Evolutionary conservation across 208 protist species (phyloP).

Genomic region (Leishmania amazonensis): DNA sequence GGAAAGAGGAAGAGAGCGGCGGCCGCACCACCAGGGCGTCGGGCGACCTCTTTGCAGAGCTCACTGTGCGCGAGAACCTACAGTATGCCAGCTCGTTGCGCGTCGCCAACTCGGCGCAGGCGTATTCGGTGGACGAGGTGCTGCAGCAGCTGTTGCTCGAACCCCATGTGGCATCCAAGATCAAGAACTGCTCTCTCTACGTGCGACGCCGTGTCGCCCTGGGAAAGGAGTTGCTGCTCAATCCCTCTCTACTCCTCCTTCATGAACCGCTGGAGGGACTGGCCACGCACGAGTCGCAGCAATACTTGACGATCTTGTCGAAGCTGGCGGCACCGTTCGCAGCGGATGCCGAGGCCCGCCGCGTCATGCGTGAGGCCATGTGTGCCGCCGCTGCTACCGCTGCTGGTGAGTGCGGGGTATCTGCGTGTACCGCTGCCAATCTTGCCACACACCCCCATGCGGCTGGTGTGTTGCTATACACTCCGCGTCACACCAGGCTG

Average conservation of each 20-base stretch:
- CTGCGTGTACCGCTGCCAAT: background rate
- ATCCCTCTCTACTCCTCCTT: conserved; percentile 54
- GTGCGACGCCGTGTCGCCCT: conserved; percentile 54
- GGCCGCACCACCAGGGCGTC: background rate
- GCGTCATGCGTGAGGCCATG: conserved; percentile 26
- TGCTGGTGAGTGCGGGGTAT: background rate
- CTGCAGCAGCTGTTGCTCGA: conserved; percentile 46
- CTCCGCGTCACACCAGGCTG: conserved; percentile 25
- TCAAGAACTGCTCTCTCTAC: conserved; percentile 53
- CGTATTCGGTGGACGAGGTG: conserved; percentile 47
- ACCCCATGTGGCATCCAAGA: conserved; percentile 19
- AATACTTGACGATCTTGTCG: conserved; percentile 51
- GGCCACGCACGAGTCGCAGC: conserved; percentile 63
- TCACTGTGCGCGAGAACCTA: conserved; percentile 64
- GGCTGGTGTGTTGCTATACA: conserved; percentile 14
- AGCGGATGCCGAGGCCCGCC: conserved; percentile 30
- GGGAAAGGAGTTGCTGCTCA: conserved; percentile 61
- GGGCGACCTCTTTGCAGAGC: conserved; percentile 30
- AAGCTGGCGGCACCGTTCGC: conserved; percentile 41
- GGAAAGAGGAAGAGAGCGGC: conserved; percentile 12
- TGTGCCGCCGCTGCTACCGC: conserved; percentile 2
- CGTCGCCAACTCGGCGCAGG: conserved; percentile 31
- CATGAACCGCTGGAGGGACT: conserved; percentile 55
- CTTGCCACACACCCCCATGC: background rate
- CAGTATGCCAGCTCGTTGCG: conserved; percentile 56